These are phyloP conservation scores for Hyphodiscus hymeniophilus DNA, from an alignment of 495 filamentous ascomycete genomes.

Conservation along the genomic window DNA sequence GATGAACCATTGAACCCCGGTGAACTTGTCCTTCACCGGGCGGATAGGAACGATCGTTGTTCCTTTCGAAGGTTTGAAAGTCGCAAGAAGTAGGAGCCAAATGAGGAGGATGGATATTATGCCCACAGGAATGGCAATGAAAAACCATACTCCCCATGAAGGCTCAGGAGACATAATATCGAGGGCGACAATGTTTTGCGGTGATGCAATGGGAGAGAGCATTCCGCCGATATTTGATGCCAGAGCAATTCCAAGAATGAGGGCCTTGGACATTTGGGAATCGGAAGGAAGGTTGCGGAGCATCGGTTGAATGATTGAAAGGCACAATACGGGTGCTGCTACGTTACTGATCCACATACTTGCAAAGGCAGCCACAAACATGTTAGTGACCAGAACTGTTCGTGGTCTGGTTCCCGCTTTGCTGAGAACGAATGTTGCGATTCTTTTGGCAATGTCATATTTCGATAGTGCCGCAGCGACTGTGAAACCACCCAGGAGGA, in stretches of 20 bases:
- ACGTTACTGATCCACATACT: conserved; percentile 99
- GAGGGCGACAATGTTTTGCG: conserved; percentile 94
- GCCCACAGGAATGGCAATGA: conserved; percentile 87
- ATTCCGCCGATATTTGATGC: conserved; percentile 94
- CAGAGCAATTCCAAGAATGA: conserved; percentile 93
- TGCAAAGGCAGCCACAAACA: conserved; percentile 96
- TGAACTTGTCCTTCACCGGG: conserved; percentile 78
- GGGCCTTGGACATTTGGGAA: conserved; percentile 85
- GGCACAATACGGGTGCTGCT: conserved; percentile 95
- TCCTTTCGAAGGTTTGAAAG: conserved; percentile 75
- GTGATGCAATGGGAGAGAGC: conserved; percentile 91
- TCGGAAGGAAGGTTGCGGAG: conserved; percentile 85
- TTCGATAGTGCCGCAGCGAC: conserved; percentile 94
- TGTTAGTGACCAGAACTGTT: conserved; percentile 85
- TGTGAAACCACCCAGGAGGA: conserved; percentile 92
- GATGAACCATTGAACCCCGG: conserved; percentile 91
- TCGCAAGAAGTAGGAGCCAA: conserved; percentile 76
- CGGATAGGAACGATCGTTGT: conserved; percentile 91
- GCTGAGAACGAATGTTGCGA: conserved; percentile 94
- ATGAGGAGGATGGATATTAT: conserved; percentile 82
- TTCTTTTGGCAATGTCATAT: conserved; percentile 92
- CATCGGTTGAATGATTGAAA: conserved; percentile 93
- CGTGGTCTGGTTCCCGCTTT: conserved; percentile 87
- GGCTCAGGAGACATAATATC: conserved; percentile 88
- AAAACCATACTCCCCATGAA: conserved; percentile 94